Base-by-base conservation (phyloP, 108 stramenopile genomes). In the Cyclostephanos tholiformis region DNA sequence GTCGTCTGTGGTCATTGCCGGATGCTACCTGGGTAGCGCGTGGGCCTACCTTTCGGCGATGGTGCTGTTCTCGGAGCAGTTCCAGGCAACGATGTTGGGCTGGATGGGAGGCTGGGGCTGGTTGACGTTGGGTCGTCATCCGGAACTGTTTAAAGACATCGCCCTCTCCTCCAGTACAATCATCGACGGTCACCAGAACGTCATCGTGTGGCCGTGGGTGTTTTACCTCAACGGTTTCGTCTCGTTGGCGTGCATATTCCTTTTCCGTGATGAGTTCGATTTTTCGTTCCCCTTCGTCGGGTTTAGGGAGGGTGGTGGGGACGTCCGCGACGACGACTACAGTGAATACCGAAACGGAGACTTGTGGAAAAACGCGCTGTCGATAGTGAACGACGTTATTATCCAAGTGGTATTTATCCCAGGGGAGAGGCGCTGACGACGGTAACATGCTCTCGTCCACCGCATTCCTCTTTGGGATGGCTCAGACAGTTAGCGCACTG, bases 211-310 rank as follows among this genome's bases (percentile, higher is more conserved):
- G 78, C 73, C 78, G 27, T 17, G 41, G 22, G 25, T 79, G 11
- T 79, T 79, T 67, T 79, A 79, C 35, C 14, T 79, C 32, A 79
- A 79, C 51, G 78, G 78, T 1, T 35, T 75, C n/a, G 43, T 79
- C 16, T 79, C 78, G 1, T 32, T 79, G 1, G 13, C 63, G 27
- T 60, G 50, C 25, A 2, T 74, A 23, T 57, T 29, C 2, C 3
- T 69, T 19, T 79, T 63, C 61, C 59, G 67, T 26, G 20, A 51
- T 5, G 78, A 79, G 35, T 79, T 79, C 59, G 58, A 79, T 67
- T 72, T 67, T 6, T 46, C 44, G 44, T n/a, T 39, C 35, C n/a
- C 30, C 39, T 59, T 23, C 39, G 10, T 39, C 19, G 36, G 36
- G 16, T 63, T 32, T 29, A 27, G 38, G 26, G 7, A 36, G 19